Conservation (phyloP, 2,329 filamentous ascomycete species). For the Tolypocladium paradoxum region DNA sequence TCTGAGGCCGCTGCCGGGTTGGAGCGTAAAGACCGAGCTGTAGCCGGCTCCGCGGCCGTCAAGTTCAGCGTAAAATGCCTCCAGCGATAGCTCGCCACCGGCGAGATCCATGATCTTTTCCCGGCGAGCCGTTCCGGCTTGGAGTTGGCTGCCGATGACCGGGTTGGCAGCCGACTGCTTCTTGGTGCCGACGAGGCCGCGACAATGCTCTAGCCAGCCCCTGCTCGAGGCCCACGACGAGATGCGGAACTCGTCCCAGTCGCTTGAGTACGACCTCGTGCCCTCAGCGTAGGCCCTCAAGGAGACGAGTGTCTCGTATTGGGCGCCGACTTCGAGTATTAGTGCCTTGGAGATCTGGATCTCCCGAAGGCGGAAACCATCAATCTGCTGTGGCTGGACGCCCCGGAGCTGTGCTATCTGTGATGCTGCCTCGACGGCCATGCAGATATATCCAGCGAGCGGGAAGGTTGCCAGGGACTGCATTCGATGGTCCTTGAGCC, state of each 20-base stretch:
- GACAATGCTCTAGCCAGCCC: conserved; percentile 49
- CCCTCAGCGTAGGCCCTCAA: conserved; percentile 17
- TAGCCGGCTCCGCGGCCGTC: conserved; percentile 14
- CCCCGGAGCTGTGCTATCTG: conserved; percentile 20
- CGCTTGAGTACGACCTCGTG: conserved; percentile 23
- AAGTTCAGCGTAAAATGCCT: conserved; percentile 16
- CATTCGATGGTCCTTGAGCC: conserved; percentile 47
- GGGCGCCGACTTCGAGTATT: conserved; percentile 13
- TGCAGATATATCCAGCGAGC: conserved; percentile 39
- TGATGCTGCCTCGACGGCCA: conserved; percentile 36
- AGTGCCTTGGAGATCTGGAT: conserved; percentile 15
- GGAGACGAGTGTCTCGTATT: conserved; percentile 14
- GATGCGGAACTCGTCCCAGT: conserved; percentile 46
- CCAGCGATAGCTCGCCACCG: conserved; percentile 4
- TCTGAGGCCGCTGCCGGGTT: conserved; percentile 4
- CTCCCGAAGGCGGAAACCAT: conserved; percentile 11
- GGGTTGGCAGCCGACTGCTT: conserved; percentile 8
- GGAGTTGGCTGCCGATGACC: conserved; percentile 7
- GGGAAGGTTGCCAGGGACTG: conserved; percentile 46
- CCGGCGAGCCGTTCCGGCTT: conserved; percentile 6
- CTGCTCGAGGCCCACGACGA: conserved; percentile 39
- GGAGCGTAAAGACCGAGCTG: conserved; percentile 12
- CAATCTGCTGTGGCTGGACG: conserved; percentile 10
- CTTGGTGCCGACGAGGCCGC: conserved; percentile 35
- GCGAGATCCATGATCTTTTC: not conserved